A percentile compares a stretch with the other conserved stretches of the same genome.
phyloP scores from a whole-genome alignment of 2,329 filamentous ascomycete genomes.

The Fusarium mundagurra region DNA sequence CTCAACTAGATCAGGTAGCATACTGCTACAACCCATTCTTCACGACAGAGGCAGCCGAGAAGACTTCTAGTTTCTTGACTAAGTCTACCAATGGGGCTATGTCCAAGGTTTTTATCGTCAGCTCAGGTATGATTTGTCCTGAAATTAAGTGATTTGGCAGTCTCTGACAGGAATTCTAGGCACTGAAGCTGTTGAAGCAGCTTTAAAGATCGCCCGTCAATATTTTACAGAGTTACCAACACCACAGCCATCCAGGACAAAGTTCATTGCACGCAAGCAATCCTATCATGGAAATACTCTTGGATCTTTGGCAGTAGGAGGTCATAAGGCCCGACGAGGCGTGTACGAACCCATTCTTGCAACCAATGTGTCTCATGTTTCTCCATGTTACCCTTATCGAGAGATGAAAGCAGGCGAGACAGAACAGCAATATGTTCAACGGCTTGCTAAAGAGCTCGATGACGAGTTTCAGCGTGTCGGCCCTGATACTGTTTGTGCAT shows the following conservation, averaged over 20 bases:
- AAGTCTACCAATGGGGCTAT: conserved; percentile 17
- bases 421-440: conserved; percentile 13
- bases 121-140: conserved; percentile 2
- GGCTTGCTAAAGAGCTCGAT: conserved; percentile 27
- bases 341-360: conserved; percentile 42
- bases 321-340: conserved; percentile 35
- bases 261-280: conserved; percentile 29
- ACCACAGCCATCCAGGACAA: conserved; percentile 16
- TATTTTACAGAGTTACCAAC: conserved; percentile 32
- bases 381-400: conserved; percentile 40
- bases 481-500: conserved; percentile 29
- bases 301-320: conserved; percentile 10
- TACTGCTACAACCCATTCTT: conserved; percentile 33
- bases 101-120: conserved; percentile 28
- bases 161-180: neutral
- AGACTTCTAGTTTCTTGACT: conserved; percentile 18
- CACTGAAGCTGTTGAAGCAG: conserved; percentile 35
- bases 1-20: conserved; percentile 16
- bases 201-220: conserved; percentile 33
- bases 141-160: rapidly evolving
- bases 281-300: conserved; percentile 36
- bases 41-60: conserved; percentile 17
- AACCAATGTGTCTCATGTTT: conserved; percentile 42
- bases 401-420: conserved; percentile 44
- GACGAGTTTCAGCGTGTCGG: conserved; percentile 29